Base-by-base conservation (phyloP, 371 early-diverging fungal genomes). In the Syncephalastrum monosporum region DNA sequence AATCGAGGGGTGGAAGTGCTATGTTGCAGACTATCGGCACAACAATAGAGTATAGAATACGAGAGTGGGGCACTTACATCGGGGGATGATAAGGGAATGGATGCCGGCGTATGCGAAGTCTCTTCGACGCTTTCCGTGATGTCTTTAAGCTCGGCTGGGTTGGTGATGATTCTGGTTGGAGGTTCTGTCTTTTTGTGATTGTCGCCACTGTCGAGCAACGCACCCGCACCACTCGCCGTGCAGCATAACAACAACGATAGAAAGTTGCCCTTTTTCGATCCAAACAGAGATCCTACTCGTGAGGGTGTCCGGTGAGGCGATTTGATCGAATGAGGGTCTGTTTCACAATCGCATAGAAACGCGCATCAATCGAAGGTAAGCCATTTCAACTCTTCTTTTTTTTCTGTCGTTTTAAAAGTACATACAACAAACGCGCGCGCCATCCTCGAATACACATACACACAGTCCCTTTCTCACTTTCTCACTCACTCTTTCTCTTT, bases 231-330 rank as follows among this genome's bases (percentile, higher is more conserved):
- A 33, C 54, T 45, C 25, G 50, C 49, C 16, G 65, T 57, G 44
- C 65, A 65, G 42, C 65, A 65, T 17, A 65, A 45, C 46, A 65
- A 21, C 21, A 65, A 33, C 16, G 65, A 65, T 41, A 65, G 42
- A 33, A 65, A 60, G 41, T 46, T 51, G 45, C 64, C 53, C 19
- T 29, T 29, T 29, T 52, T 58, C 12, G 33, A 23, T 12, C 46
- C 46, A 21, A 51, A 51, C 19, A 58, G 43, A 5, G 58, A 58
- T 15, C 51, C 58, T 45, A 27, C 42, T 55, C 50, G 59, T 45
- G 56, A 53, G 21, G 56, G 48, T 48, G 67, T 49, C 27, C 59
- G 67, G 29, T 29, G 29, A 29, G 29, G 29, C 7, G 29, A 29
- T 29, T 29, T 29, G 29, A 29, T 29, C 29, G 29, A 29, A 29